phyloP scores from a whole-genome alignment of 164 flowering plant species.

The Amborella trichopoda region DNA sequence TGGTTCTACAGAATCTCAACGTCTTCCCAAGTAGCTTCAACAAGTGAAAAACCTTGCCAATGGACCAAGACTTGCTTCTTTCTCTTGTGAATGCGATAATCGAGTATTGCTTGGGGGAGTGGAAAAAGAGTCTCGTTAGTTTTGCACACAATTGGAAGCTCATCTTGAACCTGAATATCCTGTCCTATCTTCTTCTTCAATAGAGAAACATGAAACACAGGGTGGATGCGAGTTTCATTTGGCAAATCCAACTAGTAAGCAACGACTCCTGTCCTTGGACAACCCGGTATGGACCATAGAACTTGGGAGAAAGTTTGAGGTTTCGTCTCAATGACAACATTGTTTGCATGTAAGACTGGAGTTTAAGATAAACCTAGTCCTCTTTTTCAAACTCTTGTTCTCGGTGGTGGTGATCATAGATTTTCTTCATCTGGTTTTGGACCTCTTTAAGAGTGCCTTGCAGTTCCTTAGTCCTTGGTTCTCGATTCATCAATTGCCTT shows the following conservation, averaged over 20 bases:
- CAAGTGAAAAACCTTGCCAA: neutral
- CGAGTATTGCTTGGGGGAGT: neutral
- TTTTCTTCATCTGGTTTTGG: neutral
- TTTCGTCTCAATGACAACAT: neutral
- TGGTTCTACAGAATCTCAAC: too few species aligned
- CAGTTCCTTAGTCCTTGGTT: neutral
- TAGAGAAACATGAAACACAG: neutral
- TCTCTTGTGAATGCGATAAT: neutral
- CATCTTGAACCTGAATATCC: neutral
- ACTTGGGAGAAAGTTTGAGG: neutral
- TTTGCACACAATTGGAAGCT: neutral
- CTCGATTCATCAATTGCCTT: neutral
- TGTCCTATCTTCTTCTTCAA: neutral
- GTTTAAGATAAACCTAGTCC: neutral
- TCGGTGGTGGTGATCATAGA: neutral
- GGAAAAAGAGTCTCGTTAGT: neutral
- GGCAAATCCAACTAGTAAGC: neutral
- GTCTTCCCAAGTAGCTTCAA: constrained; percentile 1
- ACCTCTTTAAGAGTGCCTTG: neutral
- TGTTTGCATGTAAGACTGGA: neutral
- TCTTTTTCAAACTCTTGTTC: too few species aligned
- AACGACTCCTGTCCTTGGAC: neutral
- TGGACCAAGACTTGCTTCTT: neutral
- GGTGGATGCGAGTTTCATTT: neutral
- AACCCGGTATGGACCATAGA: neutral